Percentiles rank a stretch among this genome's conserved stretches.
Conservation (phyloP, 1,139 yeast genomes). For the Blastobotrys persicus region DNA sequence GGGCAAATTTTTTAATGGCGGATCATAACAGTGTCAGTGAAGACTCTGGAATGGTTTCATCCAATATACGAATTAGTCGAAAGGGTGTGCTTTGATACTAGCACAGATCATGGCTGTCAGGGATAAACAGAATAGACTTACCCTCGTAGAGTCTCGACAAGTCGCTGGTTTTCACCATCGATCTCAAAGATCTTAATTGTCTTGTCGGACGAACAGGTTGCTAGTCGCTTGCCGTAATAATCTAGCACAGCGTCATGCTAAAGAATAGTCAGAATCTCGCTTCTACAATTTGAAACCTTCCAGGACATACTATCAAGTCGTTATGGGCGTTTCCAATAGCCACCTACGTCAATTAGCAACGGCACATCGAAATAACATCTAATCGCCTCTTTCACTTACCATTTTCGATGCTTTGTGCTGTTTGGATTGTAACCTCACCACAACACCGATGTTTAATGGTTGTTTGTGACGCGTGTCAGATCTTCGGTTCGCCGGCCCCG, state of each 20-base stretch:
- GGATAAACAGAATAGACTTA: slow-evolving; percentile 23
- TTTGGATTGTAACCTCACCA: background rate
- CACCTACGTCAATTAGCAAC: slow-evolving; percentile 25
- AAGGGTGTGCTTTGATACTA: too few relatives aligned
- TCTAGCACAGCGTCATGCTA: slow-evolving; percentile 93
- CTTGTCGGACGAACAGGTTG: slow-evolving; percentile 93
- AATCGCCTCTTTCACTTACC: slow-evolving; percentile 2
- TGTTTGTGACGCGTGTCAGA: slow-evolving; percentile 8
- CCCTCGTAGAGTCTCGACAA: slow-evolving; percentile 76
- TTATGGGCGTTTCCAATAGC: slow-evolving; percentile 43
- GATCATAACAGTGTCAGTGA: too few relatives aligned
- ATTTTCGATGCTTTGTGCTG: slow-evolving; percentile 2
- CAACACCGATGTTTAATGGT: background rate
- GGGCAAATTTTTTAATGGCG: too few relatives aligned
- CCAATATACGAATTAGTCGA: too few relatives aligned
- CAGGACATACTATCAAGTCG: slow-evolving; percentile 58
- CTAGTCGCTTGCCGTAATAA: slow-evolving; percentile 91
- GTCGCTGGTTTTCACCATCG: slow-evolving; percentile 69
- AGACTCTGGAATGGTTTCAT: too few relatives aligned
- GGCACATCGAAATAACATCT: background rate
- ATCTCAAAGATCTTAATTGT: slow-evolving; percentile 90
- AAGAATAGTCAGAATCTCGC: background rate
- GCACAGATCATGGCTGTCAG: too few relatives aligned
- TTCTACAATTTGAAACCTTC: slow-evolving; percentile 5
- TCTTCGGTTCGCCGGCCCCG: slow-evolving; percentile 1